Base-by-base conservation (phyloP, 2,329 filamentous ascomycete genomes). In the Penicillium decumbens region DNA sequence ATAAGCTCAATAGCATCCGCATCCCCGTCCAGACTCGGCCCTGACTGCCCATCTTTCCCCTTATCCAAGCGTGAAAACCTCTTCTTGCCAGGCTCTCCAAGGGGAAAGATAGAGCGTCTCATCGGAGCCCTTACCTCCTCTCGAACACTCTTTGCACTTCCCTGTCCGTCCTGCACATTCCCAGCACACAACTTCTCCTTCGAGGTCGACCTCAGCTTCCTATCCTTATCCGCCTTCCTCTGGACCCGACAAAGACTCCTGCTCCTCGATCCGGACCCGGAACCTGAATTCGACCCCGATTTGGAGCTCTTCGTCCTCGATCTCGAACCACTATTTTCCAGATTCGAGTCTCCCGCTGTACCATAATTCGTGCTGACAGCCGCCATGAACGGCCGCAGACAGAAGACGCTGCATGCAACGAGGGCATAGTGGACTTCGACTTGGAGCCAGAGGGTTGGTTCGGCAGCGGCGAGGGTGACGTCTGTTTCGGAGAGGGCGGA, bases 301-400 rank as follows among this genome's bases (percentile, higher is more conserved):
- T 58, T 60, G 1, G 56, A 59, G 29, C 55, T 54, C 35, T 57
- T 62, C 15, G 51, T 57, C 1, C 38, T 50, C 6, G 60, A 63
- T 1, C 49, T 50, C 10, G 61, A 65, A 1, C 47, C 53, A 24
- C 57, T 59, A 33, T 57, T 61, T 47, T 62, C 63, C 18, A 67
- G 46, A 13, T 56, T 64, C 4, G 62, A 60, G 39, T 66, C 62
- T 0, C 66, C 67, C 3, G 65, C 65, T 5, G 62, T 68, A 4
- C 66, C 66, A 32, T 69, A 70, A 29, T 67, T 65, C 1, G 66
- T 69, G 43, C 65, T 68, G 8, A 69, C 65, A 6, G 67, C 67
- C 7, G 60, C 61, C 59, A 71, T 67, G 47, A 72, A 71, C 0
- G 67, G 65, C 0, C 67, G 61, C 1, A 72, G 60, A 43, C 61